Evolutionary conservation across 106 monocot genomes (phyloP), one percentile per base, ranked within the genome.

Genomic region (Dendrobium catenatum): DNA sequence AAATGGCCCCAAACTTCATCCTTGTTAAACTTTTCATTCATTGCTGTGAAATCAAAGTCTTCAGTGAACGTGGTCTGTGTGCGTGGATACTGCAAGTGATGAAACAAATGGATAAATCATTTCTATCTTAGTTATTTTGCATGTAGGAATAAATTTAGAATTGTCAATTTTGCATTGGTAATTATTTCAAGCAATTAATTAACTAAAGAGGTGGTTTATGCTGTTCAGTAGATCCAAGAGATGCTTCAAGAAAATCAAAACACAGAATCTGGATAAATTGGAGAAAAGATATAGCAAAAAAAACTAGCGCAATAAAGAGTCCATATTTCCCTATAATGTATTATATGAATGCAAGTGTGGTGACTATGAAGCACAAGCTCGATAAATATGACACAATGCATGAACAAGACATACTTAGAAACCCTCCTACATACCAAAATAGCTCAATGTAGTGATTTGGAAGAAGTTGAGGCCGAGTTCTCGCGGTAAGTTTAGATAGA

Each of bases 21-120:
- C 73, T 89, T 89, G 59, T 89, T 89, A 72, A 89, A 89, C 43
- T 89, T 89, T 59, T 89, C 89, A 78, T 89, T 89, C 86, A 89
- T 89, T 41, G 86, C 86, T 33, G 42, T 59, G 61, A 89, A 89
- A 81, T 89, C 89, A 73, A 89, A 89, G 13, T 89, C 89, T 78
- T 89, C 86, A 29, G 76, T 84, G 66, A 86, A 89, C 10, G 77
- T 43, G 55, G 54, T 29, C 16, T 68, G 68, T 19, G 79, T 49
- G 51, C 58, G 78, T 59, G 79, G 73, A 79, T 73, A 83, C 83
- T 83, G 79, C 40, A 77, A 77, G 7, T 16, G 5, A 81, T 29
- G n/a, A 83, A 3, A 76, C 64, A 59, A 82, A 70, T 55, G 48
- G 1, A 9, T 48, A 59, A 49, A 31, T 19, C 54, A 16, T 72